Conservation (phyloP, 768 basidiomycete species). For the Mycena olivaceomarginata region DNA sequence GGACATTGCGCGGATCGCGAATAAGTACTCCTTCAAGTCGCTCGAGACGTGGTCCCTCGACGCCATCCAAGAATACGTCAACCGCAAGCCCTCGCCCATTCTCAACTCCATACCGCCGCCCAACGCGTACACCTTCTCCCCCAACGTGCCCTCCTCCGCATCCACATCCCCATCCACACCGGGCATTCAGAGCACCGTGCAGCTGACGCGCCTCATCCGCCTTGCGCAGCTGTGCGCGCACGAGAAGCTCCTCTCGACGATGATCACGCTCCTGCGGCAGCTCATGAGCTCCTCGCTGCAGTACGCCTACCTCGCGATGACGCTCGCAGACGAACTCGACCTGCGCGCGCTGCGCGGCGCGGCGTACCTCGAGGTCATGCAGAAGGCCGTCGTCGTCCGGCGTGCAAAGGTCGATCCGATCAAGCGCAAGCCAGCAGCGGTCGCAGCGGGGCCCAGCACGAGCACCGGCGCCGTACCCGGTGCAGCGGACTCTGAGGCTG, state of each 20-base stretch:
- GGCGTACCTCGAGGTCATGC: conserved; percentile 86
- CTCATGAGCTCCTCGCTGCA: conserved; percentile 78
- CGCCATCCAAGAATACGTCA: conserved; percentile 81
- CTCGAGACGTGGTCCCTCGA: conserved; percentile 86
- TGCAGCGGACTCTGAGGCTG: background rate
- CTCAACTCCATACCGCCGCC: conserved; percentile 62
- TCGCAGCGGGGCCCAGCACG: conserved; percentile 21
- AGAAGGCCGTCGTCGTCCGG: conserved; percentile 70
- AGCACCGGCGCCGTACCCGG: conserved; percentile 16
- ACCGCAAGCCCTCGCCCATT: conserved; percentile 73
- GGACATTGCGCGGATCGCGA: conserved; percentile 79
- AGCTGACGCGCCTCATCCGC: conserved; percentile 76
- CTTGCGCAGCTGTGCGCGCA: conserved; percentile 83
- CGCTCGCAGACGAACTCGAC: conserved; percentile 82
- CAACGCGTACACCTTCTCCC: conserved; percentile 56
- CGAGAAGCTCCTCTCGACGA: conserved; percentile 73
- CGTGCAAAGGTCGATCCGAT: conserved; percentile 55
- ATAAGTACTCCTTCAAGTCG: conserved; percentile 86
- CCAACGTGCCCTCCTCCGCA: conserved; percentile 36
- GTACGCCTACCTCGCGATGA: conserved; percentile 85
- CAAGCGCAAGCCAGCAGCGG: conserved; percentile 41
- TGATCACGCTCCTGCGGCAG: conserved; percentile 75
- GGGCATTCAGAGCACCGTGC: conserved; percentile 61
- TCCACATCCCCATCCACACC: conserved; percentile 13
- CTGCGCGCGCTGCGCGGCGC: conserved; percentile 75